Evolutionary conservation across 192 early-diverging fungal genomes (phyloP).

Genomic region (Fimicolochytrium jonesii): DNA sequence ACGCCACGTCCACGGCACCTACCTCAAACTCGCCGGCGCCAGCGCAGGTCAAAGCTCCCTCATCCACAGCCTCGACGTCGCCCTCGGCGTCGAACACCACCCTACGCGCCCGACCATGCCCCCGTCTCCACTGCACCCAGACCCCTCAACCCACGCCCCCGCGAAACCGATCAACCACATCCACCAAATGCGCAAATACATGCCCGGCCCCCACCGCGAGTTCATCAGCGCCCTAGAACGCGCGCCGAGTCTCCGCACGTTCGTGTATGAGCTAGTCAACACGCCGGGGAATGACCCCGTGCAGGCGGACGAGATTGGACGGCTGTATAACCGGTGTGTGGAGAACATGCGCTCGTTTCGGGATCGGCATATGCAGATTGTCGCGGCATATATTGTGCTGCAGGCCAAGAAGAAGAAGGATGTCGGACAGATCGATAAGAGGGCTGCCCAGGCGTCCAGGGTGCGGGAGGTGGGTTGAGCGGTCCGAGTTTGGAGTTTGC

Average conservation of each 20-base stretch:
- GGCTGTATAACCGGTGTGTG: slow-evolving; percentile 79
- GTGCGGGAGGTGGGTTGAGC: slow-evolving; percentile 22
- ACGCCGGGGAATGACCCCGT: slow-evolving; percentile 8
- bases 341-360: slow-evolving; percentile 81
- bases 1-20: slow-evolving; percentile 35
- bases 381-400: slow-evolving; percentile 82
- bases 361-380: slow-evolving; percentile 89
- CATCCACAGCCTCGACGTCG: slow-evolving; percentile 86
- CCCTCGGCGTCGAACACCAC: slow-evolving; percentile 65
- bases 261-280: slow-evolving; percentile 21
- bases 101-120: not conserved
- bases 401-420: slow-evolving; percentile 72
- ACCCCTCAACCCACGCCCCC: slow-evolving; percentile 5
- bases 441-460: too few relatives aligned
- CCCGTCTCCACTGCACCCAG: slow-evolving; percentile 5
- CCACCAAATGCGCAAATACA: slow-evolving; percentile 88
- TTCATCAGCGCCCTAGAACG: slow-evolving; percentile 63
- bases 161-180: slow-evolving; percentile 68
- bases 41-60: slow-evolving; percentile 93
- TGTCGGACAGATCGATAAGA: slow-evolving; percentile 56
- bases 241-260: slow-evolving; percentile 37
- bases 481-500: too few relatives aligned
- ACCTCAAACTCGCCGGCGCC: slow-evolving; percentile 70
- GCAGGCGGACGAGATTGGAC: slow-evolving; percentile 17
- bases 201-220: slow-evolving; percentile 80